Conservation (phyloP, 75 land plant species). For the Chamaecyparis obtusa region DNA sequence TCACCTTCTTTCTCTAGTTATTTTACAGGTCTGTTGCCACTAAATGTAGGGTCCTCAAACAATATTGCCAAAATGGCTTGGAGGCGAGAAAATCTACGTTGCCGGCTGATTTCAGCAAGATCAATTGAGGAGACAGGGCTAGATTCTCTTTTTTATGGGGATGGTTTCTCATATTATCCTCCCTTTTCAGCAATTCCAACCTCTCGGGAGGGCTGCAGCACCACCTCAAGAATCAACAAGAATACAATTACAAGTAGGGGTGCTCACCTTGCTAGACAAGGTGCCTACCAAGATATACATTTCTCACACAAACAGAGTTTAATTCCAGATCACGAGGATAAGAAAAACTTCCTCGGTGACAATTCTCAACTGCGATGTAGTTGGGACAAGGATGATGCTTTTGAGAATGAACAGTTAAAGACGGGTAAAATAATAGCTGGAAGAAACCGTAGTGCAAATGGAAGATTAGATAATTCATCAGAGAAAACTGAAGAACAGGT, state of each 20-base stretch:
- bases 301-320: background rate
- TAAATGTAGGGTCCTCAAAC: background rate
- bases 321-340: background rate
- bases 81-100: constrained; percentile 38
- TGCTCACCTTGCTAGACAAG: constrained; percentile 10
- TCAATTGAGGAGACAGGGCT: constrained; percentile 56
- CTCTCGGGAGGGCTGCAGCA: background rate
- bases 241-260: constrained; percentile 2
- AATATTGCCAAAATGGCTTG: constrained; percentile 27
- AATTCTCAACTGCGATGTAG: background rate
- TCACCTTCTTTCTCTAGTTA: background rate
- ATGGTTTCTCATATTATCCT: constrained; percentile 22
- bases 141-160: constrained; percentile 30
- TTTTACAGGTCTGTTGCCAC: background rate
- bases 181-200: constrained; percentile 10
- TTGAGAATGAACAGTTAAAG: constrained; percentile 2
- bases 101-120: constrained; percentile 35
- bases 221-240: background rate
- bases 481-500: background rate
- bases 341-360: background rate
- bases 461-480: background rate
- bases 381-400: constrained; percentile 12
- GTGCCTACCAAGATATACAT: background rate
- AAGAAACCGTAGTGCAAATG: background rate
- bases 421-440: background rate